Base-by-base conservation (phyloP, 352 stramenopile genomes). In the Pythium myriotylum region DNA sequence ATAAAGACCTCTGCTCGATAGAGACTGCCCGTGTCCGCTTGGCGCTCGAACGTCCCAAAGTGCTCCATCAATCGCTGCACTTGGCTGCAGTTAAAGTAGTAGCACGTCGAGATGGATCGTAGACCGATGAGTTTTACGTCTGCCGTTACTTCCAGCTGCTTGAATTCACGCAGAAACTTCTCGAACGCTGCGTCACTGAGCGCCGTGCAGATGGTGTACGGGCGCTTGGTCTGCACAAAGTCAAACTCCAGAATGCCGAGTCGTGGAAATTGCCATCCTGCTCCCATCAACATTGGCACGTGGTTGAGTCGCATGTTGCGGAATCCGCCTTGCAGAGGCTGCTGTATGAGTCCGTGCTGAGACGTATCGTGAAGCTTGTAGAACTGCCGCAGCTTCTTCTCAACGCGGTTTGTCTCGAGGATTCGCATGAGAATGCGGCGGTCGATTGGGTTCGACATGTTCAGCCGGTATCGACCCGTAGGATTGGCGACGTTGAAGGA, bases 81-180 rank as follows among this genome's bases (percentile, higher is more conserved):
- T 32, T 92, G 83, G 49, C 73, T 82, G 52, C 77, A 83, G 13
- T 82, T 84, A 40, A 90, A 92, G 50, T 83, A 92, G 52, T 89
- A 92, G 22, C 73, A 54, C 27, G 74, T 86, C 12, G 83, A 92
- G 33, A 92, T 85, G 1, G 75, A 84, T 9, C 83, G 83, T 24
- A 92, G 52, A 0, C 83, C 83, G 16, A 92, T 65, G 35, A 92
- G 56, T 39, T 92, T 90, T 59, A 85, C 77, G 59, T 90, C 81
- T 6, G 76, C 68, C 2, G 61, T 59, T 22, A 88, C 79, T 17
- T 79, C 75, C 6, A 92, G 63, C 47, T 84, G 73, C 61, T 90
- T 92, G 68, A 92, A 92, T 58, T 92, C 83, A 41, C 86, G 88
- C 20, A 92, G 45, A 22, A 90, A 88, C 29, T 90, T 76, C 33